Evolutionary conservation across 2,329 filamentous ascomycete species (phyloP), one percentile per base, ranked within the genome.

Genomic region (Hymenoscyphus repandus): DNA sequence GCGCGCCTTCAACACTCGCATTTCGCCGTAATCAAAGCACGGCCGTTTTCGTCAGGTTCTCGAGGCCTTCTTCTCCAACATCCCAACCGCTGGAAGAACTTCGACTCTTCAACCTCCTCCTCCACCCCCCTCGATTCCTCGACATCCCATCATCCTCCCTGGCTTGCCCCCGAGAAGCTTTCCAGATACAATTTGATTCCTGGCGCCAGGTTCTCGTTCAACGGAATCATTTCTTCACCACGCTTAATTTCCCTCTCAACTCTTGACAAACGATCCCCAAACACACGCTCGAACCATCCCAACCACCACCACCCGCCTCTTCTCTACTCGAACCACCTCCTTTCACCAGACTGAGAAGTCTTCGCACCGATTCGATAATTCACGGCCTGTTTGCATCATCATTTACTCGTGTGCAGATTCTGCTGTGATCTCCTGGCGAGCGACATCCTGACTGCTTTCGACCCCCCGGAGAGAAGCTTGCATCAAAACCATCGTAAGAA

Each of bases 401-500:
- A 52, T 54, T 59, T 40, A 44, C 56, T 52, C 50, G 27, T 31
- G 47, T 47, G 33, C 54, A 55, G 52, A 55, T 51, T 41, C 36
- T 3, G 17, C 22, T 4, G 22, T 32, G 22, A 27, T 33, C 50
- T 45, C 50, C 27, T 54, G 53, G 56, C 57, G 56, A 55, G 52
- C 59, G 51, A 59, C 61, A 58, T 58, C 54, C 53, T 15, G 47
- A 59, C 49, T 49, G 47, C 53, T 17, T 45, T 51, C 51, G 13
- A 17, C 46, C 48, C 49, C 54, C 56, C 42, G 18, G 36, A 38
- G 44, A 27, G 37, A 47, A 20, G 49, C 50, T 30, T 36, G 20
- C 49, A 53, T 51, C 52, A 53, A 54, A 43, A 51, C 27, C 54
- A 59, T 58, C 55, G 40, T 50, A 42, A 55, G 42, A 49, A 51